Base-by-base conservation (phyloP, 805 yeast genomes). In the Lipomyces yamadae region DNA sequence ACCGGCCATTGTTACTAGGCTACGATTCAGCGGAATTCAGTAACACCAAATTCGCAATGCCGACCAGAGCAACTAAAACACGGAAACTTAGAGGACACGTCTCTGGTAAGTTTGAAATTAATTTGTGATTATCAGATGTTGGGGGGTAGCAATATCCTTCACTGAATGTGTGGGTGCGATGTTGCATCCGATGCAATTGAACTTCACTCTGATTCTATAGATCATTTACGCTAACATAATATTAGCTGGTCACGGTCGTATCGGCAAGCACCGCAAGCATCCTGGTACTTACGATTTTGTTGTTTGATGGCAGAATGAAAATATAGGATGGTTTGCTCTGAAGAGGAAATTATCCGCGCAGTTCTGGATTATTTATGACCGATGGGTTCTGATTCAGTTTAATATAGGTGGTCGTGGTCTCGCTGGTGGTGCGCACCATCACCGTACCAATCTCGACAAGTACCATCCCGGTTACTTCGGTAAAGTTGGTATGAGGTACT, bases 401-500 rank as follows among this genome's bases (percentile, higher is more conserved):
- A 15, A 29, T 39, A 39, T 63, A 68, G 72, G 99, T 95, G 99
- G 99, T 87, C 93, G 98, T 86, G 99, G 99, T 95, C 94, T 86
- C 93, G 99, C 99, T 83, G 99, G 99, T 94, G 99, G 99, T 92
- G 94, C 87, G 86, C 98, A 94, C 85, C 99, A 95, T 86, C 99
- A 95, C 97, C 92, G 99, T 89, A 93, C 95, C 84, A 95, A 95
- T 88, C 85, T 95, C 87, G 99, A 95, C 85, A 95, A 94, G 86
- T 95, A 91, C 97, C 99, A 95, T 85, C 99, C 99, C 81, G 99
- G 99, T 92, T 95, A 95, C 94, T 95, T 95, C 86, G 99, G 99
- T 91, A 96, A 95, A 88, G 98, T 95, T 82, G 99, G 99, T 93
- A 94, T 94, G 98, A 92, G 99, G 90, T 72, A 72, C 65, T 73